Conservation (phyloP, 768 basidiomycete species). For the Auriscalpium vulgare region DNA sequence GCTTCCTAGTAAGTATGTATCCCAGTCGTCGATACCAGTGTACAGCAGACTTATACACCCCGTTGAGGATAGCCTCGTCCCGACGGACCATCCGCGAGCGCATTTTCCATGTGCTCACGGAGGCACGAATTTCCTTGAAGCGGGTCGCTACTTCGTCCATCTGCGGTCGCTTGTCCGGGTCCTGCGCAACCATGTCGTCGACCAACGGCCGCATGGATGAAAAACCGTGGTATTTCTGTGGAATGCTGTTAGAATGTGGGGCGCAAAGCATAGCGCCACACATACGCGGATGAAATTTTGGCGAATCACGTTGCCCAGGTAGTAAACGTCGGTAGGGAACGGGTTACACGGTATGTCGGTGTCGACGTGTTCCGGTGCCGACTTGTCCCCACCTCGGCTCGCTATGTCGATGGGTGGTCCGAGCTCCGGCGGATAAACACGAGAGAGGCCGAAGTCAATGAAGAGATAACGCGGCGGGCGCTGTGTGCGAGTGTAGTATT, state of each 20-base stretch:
- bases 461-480: conserved; percentile 20
- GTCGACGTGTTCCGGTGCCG: conserved; percentile 19
- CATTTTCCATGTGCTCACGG: conserved; percentile 24
- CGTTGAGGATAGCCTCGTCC: too few species aligned
- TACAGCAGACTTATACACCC: too few species aligned
- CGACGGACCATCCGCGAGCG: conserved; percentile 7
- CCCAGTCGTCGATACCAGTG: too few species aligned
- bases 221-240: conserved; percentile 8
- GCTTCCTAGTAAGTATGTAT: too few species aligned
- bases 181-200: conserved; percentile 27
- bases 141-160: conserved; percentile 29
- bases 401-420: conserved; percentile 8
- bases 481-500: conserved; percentile 18
- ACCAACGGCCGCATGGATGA: conserved; percentile 11
- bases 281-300: conserved; percentile 15
- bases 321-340: too few species aligned
- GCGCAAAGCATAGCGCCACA: not conserved
- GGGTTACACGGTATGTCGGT: not conserved
- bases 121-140: conserved; percentile 21
- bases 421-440: conserved; percentile 8
- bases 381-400: conserved; percentile 16
- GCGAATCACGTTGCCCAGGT: too few species aligned
- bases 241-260: not conserved
- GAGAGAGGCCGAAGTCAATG: conserved; percentile 24
- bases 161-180: conserved; percentile 27